Base-by-base conservation (phyloP, 2,329 filamentous ascomycete genomes). In the Colletotrichum nymphaeae region DNA sequence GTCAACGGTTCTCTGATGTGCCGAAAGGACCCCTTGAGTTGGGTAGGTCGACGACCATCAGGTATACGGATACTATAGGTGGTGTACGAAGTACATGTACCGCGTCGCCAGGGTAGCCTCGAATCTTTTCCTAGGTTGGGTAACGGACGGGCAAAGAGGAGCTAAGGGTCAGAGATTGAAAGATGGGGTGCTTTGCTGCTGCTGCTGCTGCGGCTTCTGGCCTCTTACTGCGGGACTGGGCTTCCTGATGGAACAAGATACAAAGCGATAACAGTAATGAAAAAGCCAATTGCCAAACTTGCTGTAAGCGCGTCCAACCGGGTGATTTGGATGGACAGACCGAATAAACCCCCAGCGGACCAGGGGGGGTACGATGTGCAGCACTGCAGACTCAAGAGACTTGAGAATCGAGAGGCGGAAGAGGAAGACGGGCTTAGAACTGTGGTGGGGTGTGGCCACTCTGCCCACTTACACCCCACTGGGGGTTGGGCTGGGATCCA, bases 381-480 rank as follows among this genome's bases (percentile, higher is more conserved):
- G 30, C 28, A 19, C 28, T 28, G 42, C 35, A 30, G 52, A 56
- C 26, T 42, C 37, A 19, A 42, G 37, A 42, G 14, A 19, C 37
- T 42, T 42, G 37, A 42, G 14, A 19, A 7, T 26, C 26, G 53
- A 37, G 32, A 22, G 42, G 66, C 69, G 66, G 59, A 28, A 60
- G 52, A 52, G 30, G 30, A 53, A n/a, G 9, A 5, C 32, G 49
- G 22, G n/a, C 53, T 56, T 56, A 7, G 53, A 2, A 56, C 26
- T 14, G 22, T 56, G 53, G 53, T 56, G 63, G 62, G 46, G 67
- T 66, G 67, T 73, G 67, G 67, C 63, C 67, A 73, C 49, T 53
- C 24, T 22, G 71, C 37, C 71, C 71, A 73, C 71, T 70, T 73
- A 52, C 60, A 73, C 71, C 59, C 60, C 67, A 73, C 71, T 30